phyloP scores from a whole-genome alignment of 768 basidiomycete genomes.

The Mycena sanguinolenta region DNA sequence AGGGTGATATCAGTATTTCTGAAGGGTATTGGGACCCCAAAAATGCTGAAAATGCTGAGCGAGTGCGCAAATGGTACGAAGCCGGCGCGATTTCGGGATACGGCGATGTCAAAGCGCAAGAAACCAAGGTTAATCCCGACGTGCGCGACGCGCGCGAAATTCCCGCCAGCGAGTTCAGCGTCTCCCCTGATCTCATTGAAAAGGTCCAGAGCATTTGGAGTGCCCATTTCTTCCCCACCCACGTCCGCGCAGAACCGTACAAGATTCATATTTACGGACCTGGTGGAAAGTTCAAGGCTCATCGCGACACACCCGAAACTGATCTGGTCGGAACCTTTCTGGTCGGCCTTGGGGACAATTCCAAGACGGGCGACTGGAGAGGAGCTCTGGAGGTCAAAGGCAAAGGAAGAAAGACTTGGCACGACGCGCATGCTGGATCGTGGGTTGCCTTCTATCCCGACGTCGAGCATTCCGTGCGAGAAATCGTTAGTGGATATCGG shows the following conservation, averaged over 20 bases:
- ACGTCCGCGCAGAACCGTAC: conserved; percentile 46
- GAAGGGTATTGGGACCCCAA: no score
- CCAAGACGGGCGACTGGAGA: conserved; percentile 12
- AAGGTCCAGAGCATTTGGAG: conserved; percentile 35
- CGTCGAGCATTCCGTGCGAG: conserved; percentile 40
- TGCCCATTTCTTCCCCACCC: conserved; percentile 37
- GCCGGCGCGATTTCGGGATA: conserved; percentile 40
- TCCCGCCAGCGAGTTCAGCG: conserved; percentile 37
- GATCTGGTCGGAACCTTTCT: conserved; percentile 50
- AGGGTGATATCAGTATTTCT: neutral
- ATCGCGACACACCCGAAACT: conserved; percentile 45
- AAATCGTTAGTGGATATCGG: conserved; percentile 39
- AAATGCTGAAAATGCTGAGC: neutral
- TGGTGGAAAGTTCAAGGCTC: conserved; percentile 43
- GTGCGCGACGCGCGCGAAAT: conserved; percentile 46
- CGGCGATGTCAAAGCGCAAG: conserved; percentile 41
- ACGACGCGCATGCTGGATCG: conserved; percentile 5
- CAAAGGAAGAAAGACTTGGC: neutral
- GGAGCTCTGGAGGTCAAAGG: conserved; percentile 19
- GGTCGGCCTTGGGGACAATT: conserved; percentile 45
- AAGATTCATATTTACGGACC: conserved; percentile 50
- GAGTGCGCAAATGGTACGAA: conserved; percentile 29
- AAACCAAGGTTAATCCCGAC: conserved; percentile 37
- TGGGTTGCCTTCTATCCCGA: conserved; percentile 52
- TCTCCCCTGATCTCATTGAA: conserved; percentile 33